Base-by-base conservation (phyloP, 1,284 basidiomycete genomes). In the Microstroma glucosiphilum region DNA sequence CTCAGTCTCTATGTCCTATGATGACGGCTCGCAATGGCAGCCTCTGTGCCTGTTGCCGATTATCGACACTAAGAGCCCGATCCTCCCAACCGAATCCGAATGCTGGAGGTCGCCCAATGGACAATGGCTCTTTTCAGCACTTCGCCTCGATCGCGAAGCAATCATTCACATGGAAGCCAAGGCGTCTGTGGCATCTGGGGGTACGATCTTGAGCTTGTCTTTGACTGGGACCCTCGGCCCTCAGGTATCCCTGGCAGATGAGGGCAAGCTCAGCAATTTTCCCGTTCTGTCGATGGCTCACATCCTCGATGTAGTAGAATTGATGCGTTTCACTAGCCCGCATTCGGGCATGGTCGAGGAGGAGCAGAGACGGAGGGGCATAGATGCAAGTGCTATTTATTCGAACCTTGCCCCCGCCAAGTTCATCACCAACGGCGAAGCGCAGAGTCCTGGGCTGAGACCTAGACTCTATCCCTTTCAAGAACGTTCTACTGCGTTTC, bases 401-500 rank as follows among this genome's bases (percentile, higher is more conserved):
- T 2, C 51, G 13, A 54, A 54, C 25, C 51, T 54, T 15, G 21
- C 51, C 51, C 13, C 21, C 25, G 12, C 49, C 37, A 17, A 19
- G 17, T 42, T 15, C 49, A 21, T 21, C 2, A 15, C 51, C 15
- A 2, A 25, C 15, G 17, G 58, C 69, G 6, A 73, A 77, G 62
- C 73, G 67, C n/a, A 41, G 55, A 7, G 30, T 37, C 30, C 30
- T 37, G 61, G 61, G 1, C 60, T 76, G n/a, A 60, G 56, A 1
- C 65, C 76, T 8, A 65, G 60, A 1, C 51, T 78, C 21, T 56
- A 77, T 8, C 76, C 76, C 12, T 78, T 77, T 42, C 76, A 78
- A 56, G 68, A 60, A 9, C 63, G 70, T 17, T 71, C 72, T 0
- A 67, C 71, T 15, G 66, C 66, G 0, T 77, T 78, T 40, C 58